Evolutionary conservation across 139 green algal species (phyloP), one percentile per base, ranked within the genome.

Genomic region (Volvox reticuliferus): DNA sequence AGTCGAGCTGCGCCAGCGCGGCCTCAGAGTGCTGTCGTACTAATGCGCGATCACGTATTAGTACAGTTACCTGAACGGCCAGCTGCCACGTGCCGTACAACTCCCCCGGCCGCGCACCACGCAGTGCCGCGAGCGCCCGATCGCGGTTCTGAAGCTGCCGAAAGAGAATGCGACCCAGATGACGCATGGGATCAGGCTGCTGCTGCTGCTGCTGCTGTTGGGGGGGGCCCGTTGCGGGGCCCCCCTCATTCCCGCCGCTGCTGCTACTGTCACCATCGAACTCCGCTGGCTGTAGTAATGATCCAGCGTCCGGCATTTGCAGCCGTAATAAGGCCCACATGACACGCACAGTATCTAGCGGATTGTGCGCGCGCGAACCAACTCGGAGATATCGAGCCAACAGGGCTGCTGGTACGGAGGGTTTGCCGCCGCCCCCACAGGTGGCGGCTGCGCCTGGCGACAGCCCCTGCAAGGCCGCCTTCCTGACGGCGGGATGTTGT

Each of bases 281-380:
- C 18, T 61, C 63, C 50, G 82, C 13, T n/a, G 86, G 71, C 71
- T 83, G 44, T 32, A 37, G 20, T 19, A 84, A 22, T 22, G 26
- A 16, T 5, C 84, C 84, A 14, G 84, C 71, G 37, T 71, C 26
- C 37, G 86, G 71, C 30, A 90, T 73, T 44, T 90, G 86, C 20
- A 90, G 73, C 50, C 86, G 86, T n/a, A 77, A 26, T 9, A 84
- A 24, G 12, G 86, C 71, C 86, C 86, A 90, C 86, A 90, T 90
- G 50, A 90, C 86, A 28, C 86, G 86, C 0, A 90, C 86, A 13
- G 73, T 83, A 55, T 90, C 86, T 0, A 83, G 71, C 18, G 73
- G 71, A 55, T 21, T 77, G n/a, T 55, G 84, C 12, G 69, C 67
- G 69, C 84, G 84, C 18, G 69, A 81, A 3, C 84, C 84, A 1